Base-by-base conservation (phyloP, 331 rosid genomes). In the Rhamnella rubrinervis region DNA sequence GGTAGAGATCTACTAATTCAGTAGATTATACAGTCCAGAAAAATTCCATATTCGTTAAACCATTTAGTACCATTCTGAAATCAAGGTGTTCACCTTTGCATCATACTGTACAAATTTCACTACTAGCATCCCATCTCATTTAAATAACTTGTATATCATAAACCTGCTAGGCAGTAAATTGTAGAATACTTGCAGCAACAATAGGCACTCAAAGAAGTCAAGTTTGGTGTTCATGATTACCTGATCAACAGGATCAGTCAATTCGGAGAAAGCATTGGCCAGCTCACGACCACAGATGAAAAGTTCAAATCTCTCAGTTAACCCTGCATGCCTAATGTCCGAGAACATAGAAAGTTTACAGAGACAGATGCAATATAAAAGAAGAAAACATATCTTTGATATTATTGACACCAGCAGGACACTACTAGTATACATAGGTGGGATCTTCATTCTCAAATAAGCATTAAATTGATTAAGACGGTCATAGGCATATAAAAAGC, bases 181-280 rank as follows among this genome's bases (percentile, higher is more conserved):
- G 17, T 28, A 28, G 38, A 50, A 49, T 26, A 35, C 8, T 39
- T 60, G 46, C 10, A 13, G 46, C 63, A 21, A 61, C 28, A 25
- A 55, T 13, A 71, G 17, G 19, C 26, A 41, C 3, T 12, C 23
- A 58, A 7, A 6, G 28, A 35, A 1, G 38, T 26, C 13, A 44
- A 25, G 18, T 6, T 59, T 44, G 39, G 19, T 6, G 31, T 51
- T 55, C 55, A 41, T 44, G 60, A 55, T 77, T 75, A 88, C 98
- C 95, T 93, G 98, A 85, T 93, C 98, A 71, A 91, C 50, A 53
- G 98, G 98, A 85, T 93, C 98, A 14, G 97, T 93, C 82, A 93
- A 77, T 73, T 93, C 98, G 3, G 98, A 93, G 85, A 93, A 93
- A 50, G 98, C 98, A 80, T 90, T 93, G 72, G 89, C 97, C 83